These are phyloP conservation scores for Beauveria rudraprayagi DNA, from an alignment of 2,329 filamentous ascomycete species.

Conservation along the genomic window DNA sequence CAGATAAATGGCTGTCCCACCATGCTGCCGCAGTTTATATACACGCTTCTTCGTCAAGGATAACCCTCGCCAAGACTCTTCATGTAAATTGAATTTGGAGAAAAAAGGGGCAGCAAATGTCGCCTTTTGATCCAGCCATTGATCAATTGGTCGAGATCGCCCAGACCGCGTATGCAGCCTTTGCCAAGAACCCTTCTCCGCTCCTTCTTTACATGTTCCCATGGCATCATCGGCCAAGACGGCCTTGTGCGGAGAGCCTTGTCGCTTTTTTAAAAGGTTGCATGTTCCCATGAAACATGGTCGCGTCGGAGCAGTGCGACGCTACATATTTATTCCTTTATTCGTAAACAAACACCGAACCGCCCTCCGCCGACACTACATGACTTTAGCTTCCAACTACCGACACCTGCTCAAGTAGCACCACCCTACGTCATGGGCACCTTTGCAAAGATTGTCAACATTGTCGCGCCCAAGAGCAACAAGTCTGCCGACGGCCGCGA, in stretches of 20 bases:
- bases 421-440: conserved; percentile 1
- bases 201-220: not conserved
- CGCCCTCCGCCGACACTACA: not conserved
- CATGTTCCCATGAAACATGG: not conserved
- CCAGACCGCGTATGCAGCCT: not conserved
- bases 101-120: not conserved
- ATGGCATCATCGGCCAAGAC: conserved; percentile 6
- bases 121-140: not conserved
- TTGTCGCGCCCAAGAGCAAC: conserved; percentile 28
- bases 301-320: not conserved
- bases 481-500: conserved; percentile 36
- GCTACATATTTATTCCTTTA: not conserved
- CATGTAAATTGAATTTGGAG: not conserved
- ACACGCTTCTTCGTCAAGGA: not conserved
- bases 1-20: too few species aligned
- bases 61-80: not conserved
- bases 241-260: not conserved
- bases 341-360: not conserved
- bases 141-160: not conserved
- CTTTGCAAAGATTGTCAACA: conserved; percentile 24
- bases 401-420: not conserved
- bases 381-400: not conserved
- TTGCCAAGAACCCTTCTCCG: conserved; percentile 7
- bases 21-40: too few species aligned
- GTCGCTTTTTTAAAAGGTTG: not conserved